These are phyloP conservation scores for Salix arbutifolia DNA, from an alignment of 345 rosid species.

Conservation along the genomic window DNA sequence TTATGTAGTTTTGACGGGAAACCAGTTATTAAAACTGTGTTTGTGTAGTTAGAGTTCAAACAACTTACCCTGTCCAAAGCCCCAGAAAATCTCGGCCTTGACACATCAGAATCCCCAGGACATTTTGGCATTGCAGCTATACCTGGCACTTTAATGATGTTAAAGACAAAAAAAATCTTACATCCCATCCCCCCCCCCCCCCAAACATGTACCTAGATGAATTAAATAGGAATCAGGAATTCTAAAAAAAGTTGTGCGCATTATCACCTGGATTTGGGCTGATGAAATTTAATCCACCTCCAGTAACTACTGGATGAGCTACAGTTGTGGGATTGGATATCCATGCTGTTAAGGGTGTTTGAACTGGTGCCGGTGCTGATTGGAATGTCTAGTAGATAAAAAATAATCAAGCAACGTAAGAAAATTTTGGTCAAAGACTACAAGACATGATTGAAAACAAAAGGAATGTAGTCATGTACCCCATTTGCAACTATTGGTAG, in stretches of 20 bases:
- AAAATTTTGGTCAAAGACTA: neutral
- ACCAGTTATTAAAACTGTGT: neutral
- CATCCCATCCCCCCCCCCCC: too few species aligned
- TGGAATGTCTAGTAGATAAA: conserved; percentile 18
- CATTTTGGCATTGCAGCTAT: conserved; percentile 26
- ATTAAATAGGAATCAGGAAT: neutral
- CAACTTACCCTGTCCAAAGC: conserved; percentile 28
- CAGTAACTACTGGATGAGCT: conserved; percentile 19
- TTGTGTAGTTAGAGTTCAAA: neutral
- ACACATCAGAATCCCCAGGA: conserved; percentile 19
- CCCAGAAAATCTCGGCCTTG: conserved; percentile 18
- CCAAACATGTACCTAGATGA: neutral
- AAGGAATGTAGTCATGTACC: conserved; percentile 14
- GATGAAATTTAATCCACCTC: conserved; percentile 17
- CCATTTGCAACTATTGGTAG: conserved; percentile 23
- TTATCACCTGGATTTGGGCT: conserved; percentile 21
- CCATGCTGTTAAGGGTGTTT: conserved; percentile 27
- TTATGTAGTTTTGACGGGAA: neutral
- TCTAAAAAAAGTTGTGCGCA: neutral
- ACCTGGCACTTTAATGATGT: neutral
- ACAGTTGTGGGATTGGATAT: conserved; percentile 20
- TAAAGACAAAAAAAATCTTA: neutral
- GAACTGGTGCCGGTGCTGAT: conserved; percentile 13
- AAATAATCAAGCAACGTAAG: neutral
- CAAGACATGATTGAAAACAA: neutral